These are phyloP conservation scores for Balamuthia mandrillaris DNA, from an alignment of 208 protist species.

Conservation along the genomic window DNA sequence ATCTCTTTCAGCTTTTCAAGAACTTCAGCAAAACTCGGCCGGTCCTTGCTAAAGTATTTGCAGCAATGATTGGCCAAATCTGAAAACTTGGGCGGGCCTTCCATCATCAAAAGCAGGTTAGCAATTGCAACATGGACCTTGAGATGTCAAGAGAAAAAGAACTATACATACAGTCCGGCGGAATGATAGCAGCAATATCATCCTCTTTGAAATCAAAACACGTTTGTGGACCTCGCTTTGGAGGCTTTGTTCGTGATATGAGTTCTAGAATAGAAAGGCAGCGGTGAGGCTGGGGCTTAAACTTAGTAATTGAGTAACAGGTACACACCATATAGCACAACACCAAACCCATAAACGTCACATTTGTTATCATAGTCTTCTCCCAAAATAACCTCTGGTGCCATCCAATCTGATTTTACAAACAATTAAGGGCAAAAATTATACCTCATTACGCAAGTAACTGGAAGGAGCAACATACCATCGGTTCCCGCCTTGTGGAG, in stretches of 20 bases:
- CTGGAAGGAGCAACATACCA: no score
- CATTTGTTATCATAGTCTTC: constrained; percentile 2
- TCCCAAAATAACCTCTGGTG: not conserved
- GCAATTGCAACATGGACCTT: not conserved
- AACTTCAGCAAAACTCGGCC: not conserved
- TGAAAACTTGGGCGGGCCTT: not conserved
- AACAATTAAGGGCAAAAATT: no score
- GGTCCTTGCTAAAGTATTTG: not conserved
- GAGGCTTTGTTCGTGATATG: not conserved
- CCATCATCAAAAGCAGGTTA: not conserved
- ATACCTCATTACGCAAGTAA: no score
- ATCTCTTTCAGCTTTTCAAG: not conserved
- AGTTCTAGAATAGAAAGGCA: not conserved
- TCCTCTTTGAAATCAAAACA: not conserved
- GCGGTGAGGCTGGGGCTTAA: not conserved
- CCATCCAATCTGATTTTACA: no score
- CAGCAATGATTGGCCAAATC: not conserved
- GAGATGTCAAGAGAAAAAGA: not conserved
- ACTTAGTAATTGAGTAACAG: not conserved
- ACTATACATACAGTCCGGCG: not conserved
- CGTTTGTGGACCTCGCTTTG: not conserved
- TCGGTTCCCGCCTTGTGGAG: no score
- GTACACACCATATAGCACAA: not conserved
- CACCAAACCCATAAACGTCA: not conserved
- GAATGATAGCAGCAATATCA: not conserved